A percentile compares a stretch with the other conserved stretches of the same genome.
These are phyloP conservation scores for Brettanomyces anomalus DNA, from an alignment of 805 yeast species.

Conservation along the genomic window DNA sequence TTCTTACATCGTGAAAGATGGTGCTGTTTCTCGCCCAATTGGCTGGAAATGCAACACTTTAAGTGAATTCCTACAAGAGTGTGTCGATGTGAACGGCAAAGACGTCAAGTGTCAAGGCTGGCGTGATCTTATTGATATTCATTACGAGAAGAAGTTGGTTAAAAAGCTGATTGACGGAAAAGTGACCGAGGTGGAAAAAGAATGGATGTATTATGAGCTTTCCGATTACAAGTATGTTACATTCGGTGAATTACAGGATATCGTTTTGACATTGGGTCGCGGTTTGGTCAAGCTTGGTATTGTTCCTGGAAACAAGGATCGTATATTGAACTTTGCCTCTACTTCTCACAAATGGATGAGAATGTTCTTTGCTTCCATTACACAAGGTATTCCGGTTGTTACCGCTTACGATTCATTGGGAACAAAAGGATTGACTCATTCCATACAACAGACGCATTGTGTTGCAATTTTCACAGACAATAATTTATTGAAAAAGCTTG, in stretches of 20 bases:
- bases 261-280: conserved; percentile 50
- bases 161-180: conserved; percentile 75
- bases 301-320: conserved; percentile 47
- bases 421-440: conserved; percentile 78
- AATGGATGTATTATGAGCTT: conserved; percentile 81
- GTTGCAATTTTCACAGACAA: conserved; percentile 80
- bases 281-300: conserved; percentile 75
- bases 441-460: conserved; percentile 75
- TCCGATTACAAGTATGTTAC: conserved; percentile 61
- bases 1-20: conserved; percentile 39
- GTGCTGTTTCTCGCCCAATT: conserved; percentile 47
- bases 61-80: conserved; percentile 59
- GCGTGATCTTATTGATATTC: conserved; percentile 68
- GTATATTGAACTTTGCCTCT: conserved; percentile 76
- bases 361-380: conserved; percentile 61
- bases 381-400: conserved; percentile 78
- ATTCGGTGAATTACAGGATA: conserved; percentile 44
- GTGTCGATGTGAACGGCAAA: conserved; percentile 44
- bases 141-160: conserved; percentile 66
- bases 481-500: conserved; percentile 52
- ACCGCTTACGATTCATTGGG: conserved; percentile 97
- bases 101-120: conserved; percentile 56
- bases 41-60: conserved; percentile 59
- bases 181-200: conserved; percentile 62
- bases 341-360: conserved; percentile 92